Evolutionary conservation across 148 eudicot genomes (phyloP).

Genomic region (Nyssa sinensis): DNA sequence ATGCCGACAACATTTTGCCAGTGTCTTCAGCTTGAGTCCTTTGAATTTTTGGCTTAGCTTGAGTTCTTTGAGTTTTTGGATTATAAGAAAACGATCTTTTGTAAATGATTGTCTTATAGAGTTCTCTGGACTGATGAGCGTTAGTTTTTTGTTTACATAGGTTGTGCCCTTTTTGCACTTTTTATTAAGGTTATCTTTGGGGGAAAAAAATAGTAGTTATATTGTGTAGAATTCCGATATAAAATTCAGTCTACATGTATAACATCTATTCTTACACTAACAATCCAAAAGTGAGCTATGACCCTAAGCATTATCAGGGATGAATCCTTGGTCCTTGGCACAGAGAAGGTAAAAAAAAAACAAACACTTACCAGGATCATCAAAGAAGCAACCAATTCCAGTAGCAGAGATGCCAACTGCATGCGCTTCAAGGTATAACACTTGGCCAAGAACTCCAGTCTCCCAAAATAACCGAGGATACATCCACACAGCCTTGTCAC

Average conservation of each 20-base stretch:
- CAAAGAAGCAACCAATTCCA: slow-evolving; percentile 96
- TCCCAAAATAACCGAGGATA: slow-evolving; percentile 98
- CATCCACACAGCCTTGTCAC: slow-evolving; percentile 77
- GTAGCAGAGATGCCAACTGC: slow-evolving; percentile 92
- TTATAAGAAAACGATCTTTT: too few species aligned
- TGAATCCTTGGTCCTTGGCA: not conserved
- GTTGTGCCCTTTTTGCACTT: too few species aligned
- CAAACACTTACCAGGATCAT: slow-evolving; percentile 71
- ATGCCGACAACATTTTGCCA: too few species aligned
- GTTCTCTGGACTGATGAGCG: too few species aligned
- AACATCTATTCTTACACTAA: not conserved
- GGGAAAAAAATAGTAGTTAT: too few species aligned
- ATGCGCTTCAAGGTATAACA: slow-evolving; percentile 90
- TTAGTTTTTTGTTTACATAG: too few species aligned
- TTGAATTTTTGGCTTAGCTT: too few species aligned
- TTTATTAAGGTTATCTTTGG: too few species aligned
- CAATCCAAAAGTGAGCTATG: not conserved
- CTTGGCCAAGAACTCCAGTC: slow-evolving; percentile 92
- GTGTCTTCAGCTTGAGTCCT: too few species aligned
- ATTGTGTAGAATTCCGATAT: too few species aligned
- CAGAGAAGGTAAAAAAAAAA: not conserved
- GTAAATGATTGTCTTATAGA: too few species aligned
- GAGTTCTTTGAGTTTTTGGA: too few species aligned
- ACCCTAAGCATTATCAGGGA: not conserved
- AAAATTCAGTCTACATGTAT: not conserved